phyloP scores from a whole-genome alignment of 106 monocot genomes.

The Amphibolis antarctica region DNA sequence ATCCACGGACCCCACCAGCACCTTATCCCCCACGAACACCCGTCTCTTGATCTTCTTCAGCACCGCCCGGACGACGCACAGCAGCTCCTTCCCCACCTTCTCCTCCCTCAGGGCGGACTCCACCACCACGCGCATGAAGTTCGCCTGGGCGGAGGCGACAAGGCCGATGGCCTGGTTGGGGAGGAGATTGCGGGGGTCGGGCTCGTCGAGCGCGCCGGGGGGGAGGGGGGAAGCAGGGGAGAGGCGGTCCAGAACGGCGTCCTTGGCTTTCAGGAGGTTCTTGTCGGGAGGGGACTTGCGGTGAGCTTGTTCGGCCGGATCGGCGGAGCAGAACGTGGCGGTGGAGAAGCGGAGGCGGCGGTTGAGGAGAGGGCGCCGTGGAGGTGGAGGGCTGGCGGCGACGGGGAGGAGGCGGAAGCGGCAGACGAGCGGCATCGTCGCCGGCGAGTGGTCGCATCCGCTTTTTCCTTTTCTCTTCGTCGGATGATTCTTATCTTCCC shows the following conservation, averaged over 20 bases:
- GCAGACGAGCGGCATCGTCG: no score
- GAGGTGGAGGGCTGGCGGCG: background rate
- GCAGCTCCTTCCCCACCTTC: constrained; percentile 43
- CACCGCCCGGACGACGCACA: constrained; percentile 78
- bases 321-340: constrained; percentile 4
- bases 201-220: background rate
- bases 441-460: no score
- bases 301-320: background rate
- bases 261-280: constrained; percentile 36
- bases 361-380: background rate
- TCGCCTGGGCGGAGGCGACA: constrained; percentile 84
- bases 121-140: constrained; percentile 85
- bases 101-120: background rate
- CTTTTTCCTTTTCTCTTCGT: no score
- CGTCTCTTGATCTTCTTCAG: constrained; percentile 81
- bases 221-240: constrained; percentile 10
- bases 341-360: background rate
- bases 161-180: constrained; percentile 74
- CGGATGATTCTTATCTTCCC: no score
- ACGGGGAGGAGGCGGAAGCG: background rate
- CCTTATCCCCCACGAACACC: constrained; percentile 81
- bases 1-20: constrained; percentile 66
- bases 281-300: constrained; percentile 28
- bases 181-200: constrained; percentile 22
- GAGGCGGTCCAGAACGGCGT: constrained; percentile 19